A percentile compares a stretch with the other conserved stretches of the same genome.
phyloP scores from a whole-genome alignment of 2,329 filamentous ascomycete species.

The Scedosporium boydii region DNA sequence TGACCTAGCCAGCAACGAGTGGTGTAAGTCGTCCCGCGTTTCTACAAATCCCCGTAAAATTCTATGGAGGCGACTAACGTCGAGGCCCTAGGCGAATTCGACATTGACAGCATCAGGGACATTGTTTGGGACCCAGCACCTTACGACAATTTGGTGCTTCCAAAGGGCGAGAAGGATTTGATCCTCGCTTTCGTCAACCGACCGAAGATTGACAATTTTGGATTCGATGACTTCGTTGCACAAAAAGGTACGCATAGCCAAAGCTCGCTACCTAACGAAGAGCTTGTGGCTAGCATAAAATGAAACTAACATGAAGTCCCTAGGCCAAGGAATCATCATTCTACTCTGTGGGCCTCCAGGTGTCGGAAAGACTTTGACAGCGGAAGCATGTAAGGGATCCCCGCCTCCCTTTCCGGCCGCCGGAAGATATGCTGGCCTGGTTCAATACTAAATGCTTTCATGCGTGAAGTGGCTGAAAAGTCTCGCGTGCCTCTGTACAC shows the following conservation, averaged over 20 bases:
- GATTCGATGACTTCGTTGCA: background rate
- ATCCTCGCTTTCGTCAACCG: background rate
- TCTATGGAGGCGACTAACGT: background rate
- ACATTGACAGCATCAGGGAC: background rate
- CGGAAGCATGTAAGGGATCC: background rate
- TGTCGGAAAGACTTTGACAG: background rate
- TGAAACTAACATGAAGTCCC: background rate
- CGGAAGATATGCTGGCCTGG: background rate
- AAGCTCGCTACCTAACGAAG: background rate
- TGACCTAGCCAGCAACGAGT: background rate
- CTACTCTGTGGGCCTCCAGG: background rate
- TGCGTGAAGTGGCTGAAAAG: slow-evolving; percentile 4
- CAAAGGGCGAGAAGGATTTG: background rate
- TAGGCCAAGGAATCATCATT: background rate
- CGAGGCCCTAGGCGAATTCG: background rate
- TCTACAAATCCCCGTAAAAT: background rate
- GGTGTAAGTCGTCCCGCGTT: background rate
- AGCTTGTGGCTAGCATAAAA: background rate
- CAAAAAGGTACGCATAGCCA: background rate
- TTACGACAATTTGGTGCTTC: background rate
- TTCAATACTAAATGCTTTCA: too few species aligned
- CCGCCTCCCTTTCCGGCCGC: background rate
- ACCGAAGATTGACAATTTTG: background rate
- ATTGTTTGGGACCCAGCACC: background rate
- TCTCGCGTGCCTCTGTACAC: slow-evolving; percentile 8